Percentiles rank a stretch among this genome's conserved stretches.
These are phyloP conservation scores for Dendrobium catenatum DNA, from an alignment of 106 monocot species.

Conservation along the genomic window DNA sequence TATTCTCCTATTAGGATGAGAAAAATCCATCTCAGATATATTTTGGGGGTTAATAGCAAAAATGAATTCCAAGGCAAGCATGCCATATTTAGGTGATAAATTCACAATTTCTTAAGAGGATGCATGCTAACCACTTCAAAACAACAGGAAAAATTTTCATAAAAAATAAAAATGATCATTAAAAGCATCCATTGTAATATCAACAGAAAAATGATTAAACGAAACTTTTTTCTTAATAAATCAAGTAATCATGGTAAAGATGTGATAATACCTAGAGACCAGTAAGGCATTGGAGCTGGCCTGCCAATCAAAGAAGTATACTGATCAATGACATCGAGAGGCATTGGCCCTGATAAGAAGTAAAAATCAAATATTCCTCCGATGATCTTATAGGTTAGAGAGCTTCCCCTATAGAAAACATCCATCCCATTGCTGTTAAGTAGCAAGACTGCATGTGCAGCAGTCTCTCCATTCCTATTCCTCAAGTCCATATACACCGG, in stretches of 20 bases:
- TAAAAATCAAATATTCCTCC: slow-evolving; percentile 95
- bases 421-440: slow-evolving; percentile 99
- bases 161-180: not conserved
- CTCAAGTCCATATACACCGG: slow-evolving; percentile 95
- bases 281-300: slow-evolving; percentile 99
- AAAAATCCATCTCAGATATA: no score
- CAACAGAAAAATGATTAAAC: not conserved
- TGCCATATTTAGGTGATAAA: no score
- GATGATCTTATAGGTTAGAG: slow-evolving; percentile 82
- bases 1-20: no score
- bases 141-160: not conserved
- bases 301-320: slow-evolving; percentile 79
- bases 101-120: not conserved
- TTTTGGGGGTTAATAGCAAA: no score
- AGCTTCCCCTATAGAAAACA: slow-evolving; percentile 69
- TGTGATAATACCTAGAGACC: slow-evolving; percentile 64
- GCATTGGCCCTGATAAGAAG: slow-evolving; percentile 74
- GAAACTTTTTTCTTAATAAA: not conserved
- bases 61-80: no score
- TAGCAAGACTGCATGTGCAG: slow-evolving; percentile 69
- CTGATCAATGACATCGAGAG: slow-evolving; percentile 75
- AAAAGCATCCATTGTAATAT: not conserved
- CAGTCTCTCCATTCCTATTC: slow-evolving; percentile 33
- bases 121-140: not conserved
- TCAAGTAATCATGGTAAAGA: not conserved